A percentile compares a stretch with the other conserved stretches of the same genome.
Evolutionary conservation across 257 asterid genomes (phyloP).

Genomic region (Solanum sejunctum): DNA sequence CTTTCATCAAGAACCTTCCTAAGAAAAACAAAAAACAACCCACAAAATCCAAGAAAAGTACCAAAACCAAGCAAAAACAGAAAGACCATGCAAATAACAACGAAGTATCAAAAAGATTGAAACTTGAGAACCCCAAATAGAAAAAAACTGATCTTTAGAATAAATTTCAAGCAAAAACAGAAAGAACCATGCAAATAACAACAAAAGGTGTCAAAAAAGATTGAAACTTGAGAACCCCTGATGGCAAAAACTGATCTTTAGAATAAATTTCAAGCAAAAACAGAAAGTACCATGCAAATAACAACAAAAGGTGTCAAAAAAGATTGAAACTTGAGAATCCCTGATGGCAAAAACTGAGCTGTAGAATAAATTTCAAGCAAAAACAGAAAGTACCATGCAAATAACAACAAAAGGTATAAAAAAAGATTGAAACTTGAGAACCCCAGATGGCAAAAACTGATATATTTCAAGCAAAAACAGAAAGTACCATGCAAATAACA

Average conservation of each 20-base stretch:
- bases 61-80: background rate
- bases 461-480: background rate
- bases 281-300: background rate
- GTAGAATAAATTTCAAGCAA: background rate
- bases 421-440: background rate
- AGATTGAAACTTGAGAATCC: background rate
- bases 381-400: background rate
- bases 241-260: conserved; percentile 72
- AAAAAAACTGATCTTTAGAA: conserved; percentile 77
- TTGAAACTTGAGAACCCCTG: background rate
- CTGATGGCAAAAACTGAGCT: conserved; percentile 16
- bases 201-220: background rate
- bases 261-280: background rate
- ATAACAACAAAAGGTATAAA: background rate
- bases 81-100: background rate
- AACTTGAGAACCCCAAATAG: background rate
- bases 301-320: background rate
- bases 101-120: background rate
- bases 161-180: background rate
- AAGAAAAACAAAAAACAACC: background rate
- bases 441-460: conserved; percentile 14
- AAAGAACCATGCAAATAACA: background rate
- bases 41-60: background rate
- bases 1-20: background rate
- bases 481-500: background rate